phyloP scores from a whole-genome alignment of 2,329 filamentous ascomycete genomes.

The Calycina marina region DNA sequence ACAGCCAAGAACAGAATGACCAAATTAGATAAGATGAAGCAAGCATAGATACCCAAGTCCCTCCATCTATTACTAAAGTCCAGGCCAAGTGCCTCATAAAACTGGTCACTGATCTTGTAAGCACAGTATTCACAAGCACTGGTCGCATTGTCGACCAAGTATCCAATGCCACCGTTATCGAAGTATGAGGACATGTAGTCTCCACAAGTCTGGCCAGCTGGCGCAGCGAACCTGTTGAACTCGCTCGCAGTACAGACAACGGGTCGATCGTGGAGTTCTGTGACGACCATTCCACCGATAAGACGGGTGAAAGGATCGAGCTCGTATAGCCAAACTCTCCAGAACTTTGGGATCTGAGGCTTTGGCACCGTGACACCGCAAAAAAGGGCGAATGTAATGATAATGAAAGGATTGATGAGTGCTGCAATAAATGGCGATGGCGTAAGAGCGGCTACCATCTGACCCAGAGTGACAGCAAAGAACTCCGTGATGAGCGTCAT shows the following conservation, averaged over 20 bases:
- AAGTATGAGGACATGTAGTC: constrained; percentile 67
- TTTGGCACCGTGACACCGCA: constrained; percentile 75
- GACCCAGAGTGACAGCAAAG: constrained; percentile 69
- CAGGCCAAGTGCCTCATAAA: constrained; percentile 53
- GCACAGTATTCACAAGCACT: constrained; percentile 67
- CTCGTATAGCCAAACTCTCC: constrained; percentile 52
- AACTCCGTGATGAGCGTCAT: constrained; percentile 73
- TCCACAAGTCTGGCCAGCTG: constrained; percentile 51
- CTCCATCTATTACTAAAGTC: constrained; percentile 58
- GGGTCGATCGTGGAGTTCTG: constrained; percentile 50
- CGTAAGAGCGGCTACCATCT: constrained; percentile 62
- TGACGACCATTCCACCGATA: constrained; percentile 66
- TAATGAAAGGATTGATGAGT: constrained; percentile 68
- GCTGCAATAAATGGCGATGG: constrained; percentile 66
- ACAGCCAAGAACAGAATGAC: constrained; percentile 38
- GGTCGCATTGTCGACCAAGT: constrained; percentile 52
- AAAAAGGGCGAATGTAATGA: constrained; percentile 74
- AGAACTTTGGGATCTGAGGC: constrained; percentile 59
- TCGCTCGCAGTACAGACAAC: constrained; percentile 49
- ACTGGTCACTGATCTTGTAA: constrained; percentile 66
- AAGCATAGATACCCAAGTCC: constrained; percentile 61
- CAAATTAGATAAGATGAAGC: constrained; percentile 64
- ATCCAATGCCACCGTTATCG: constrained; percentile 50
- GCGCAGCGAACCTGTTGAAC: constrained; percentile 54
- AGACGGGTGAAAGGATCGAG: constrained; percentile 65